Percentiles rank a stretch among this genome's conserved stretches.
Conservation (phyloP, 208 protist genomes). For the Leishmania martiniquensis region DNA sequence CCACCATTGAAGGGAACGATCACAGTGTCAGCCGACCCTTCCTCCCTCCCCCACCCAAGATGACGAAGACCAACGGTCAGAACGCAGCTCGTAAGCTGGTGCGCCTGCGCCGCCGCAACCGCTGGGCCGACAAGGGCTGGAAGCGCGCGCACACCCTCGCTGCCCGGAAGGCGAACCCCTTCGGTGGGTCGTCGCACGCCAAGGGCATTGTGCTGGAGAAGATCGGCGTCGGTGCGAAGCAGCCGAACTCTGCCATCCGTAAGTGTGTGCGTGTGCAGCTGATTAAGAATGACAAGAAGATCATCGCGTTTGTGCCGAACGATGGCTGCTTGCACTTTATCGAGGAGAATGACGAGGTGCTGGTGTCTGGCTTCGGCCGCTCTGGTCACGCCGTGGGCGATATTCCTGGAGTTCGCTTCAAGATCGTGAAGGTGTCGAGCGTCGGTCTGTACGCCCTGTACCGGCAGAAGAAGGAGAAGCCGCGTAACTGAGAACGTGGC, state of each 20-base stretch:
- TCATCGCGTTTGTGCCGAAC: conserved; percentile 99
- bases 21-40: background rate
- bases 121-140: conserved; percentile 98
- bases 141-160: conserved; percentile 98
- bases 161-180: conserved; percentile 97
- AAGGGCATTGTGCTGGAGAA: conserved; percentile 99
- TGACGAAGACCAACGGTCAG: conserved; percentile 98
- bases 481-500: conserved; percentile 26
- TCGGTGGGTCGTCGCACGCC: conserved; percentile 98
- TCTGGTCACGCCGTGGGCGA: conserved; percentile 99
- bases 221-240: conserved; percentile 99
- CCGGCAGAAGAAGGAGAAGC: conserved; percentile 99
- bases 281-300: conserved; percentile 99
- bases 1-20: background rate
- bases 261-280: conserved; percentile 99
- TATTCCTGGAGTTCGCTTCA: conserved; percentile 99
- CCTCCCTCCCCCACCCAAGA: conserved; percentile 11
- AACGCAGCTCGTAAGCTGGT: conserved; percentile 98
- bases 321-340: conserved; percentile 99
- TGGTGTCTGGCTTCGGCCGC: conserved; percentile 99
- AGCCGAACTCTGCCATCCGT: conserved; percentile 99
- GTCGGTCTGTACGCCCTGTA: conserved; percentile 98
- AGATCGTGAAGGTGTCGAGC: conserved; percentile 99
- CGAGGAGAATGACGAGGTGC: conserved; percentile 99
- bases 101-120: conserved; percentile 90